Evolutionary conservation across 2,329 filamentous ascomycete species (phyloP), one percentile per base, ranked within the genome.

Genomic region (Colletotrichum cereale): DNA sequence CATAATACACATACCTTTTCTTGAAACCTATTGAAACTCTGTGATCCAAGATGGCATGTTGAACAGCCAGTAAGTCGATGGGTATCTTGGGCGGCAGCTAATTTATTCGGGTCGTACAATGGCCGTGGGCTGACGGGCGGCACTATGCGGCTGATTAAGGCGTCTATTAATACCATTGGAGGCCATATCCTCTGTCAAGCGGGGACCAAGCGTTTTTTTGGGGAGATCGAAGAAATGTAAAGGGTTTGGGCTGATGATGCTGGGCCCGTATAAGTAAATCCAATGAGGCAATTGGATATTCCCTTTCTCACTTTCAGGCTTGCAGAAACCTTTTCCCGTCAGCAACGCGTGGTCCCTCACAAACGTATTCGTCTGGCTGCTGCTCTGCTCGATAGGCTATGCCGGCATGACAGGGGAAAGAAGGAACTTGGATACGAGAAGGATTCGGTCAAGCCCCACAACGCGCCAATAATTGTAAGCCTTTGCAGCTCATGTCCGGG

Each of bases 401-500:
- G 52, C 36, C 21, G 31, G 21, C 58, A 52, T 36, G 21, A n/a
- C 6, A 29, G 8, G 3, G 8, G 3, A 5, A 14, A 52, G 14
- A 10, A 14, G n/a, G n/a, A n/a, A n/a, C n/a, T n/a, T 12, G 10
- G 24, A 53, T 62, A 62, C 34, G 61, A 53, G 47, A 53, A 53
- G 47, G 47, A 62, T 50, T 62, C 34, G 2, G 6, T 7, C 5
- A 5, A 29, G 24, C 47, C 34, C 61, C 61, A 52, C 24, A 38
- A 31, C 5, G 24, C 14, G 31, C 26, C 14, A 62, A 29, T 18
- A 26, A 29, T 21, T 36, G 44, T 5, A 47, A 36, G 29, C 16
- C 34, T 16, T 24, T 34, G 34, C 14, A 26, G 34, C 47, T 14
- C 60, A 2, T 52, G 40, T 31, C n/a, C 47, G 5, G 31, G 5